These are phyloP conservation scores for Phaeosphaeriaceae sp. DNA, from an alignment of 2,329 filamentous ascomycete genomes.

Conservation along the genomic window DNA sequence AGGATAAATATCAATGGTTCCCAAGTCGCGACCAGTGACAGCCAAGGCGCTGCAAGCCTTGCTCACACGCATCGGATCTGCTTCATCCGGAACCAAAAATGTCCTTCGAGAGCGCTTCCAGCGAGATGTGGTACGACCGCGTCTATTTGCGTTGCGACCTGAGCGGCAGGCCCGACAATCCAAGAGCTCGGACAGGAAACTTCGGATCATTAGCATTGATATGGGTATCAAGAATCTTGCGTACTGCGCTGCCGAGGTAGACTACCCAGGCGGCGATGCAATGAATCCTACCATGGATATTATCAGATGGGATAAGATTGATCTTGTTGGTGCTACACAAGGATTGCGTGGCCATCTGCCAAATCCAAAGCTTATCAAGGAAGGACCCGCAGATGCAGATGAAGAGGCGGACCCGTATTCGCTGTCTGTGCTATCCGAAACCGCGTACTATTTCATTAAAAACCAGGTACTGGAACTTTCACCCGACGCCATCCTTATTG, in stretches of 20 bases:
- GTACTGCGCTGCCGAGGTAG: constrained; percentile 66
- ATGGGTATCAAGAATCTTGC: constrained; percentile 85
- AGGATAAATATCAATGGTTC: constrained; percentile 20
- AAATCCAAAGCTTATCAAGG: constrained; percentile 1
- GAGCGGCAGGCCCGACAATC: constrained; percentile 1
- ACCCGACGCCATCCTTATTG: constrained; percentile 75
- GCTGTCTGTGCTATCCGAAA: constrained; percentile 59
- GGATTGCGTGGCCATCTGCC: not conserved
- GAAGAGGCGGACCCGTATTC: constrained; percentile 54
- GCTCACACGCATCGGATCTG: constrained; percentile 66
- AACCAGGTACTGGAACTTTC: constrained; percentile 58
- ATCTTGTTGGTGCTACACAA: constrained; percentile 23
- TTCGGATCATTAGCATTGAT: constrained; percentile 75
- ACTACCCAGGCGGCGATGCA: constrained; percentile 4
- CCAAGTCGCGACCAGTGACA: constrained; percentile 46
- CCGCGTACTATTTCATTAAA: constrained; percentile 62
- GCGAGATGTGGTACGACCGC: constrained; percentile 37
- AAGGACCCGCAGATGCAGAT: not conserved
- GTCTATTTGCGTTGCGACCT: constrained; percentile 4
- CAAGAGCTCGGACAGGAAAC: constrained; percentile 29
- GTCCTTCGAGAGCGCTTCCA: constrained; percentile 60
- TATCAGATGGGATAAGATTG: constrained; percentile 38
- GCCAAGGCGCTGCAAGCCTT: constrained; percentile 63
- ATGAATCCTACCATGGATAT: constrained; percentile 31
- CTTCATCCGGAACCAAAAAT: constrained; percentile 65